These are phyloP conservation scores for Begonia loranthoides DNA, from an alignment of 306 rosid species.

Conservation along the genomic window DNA sequence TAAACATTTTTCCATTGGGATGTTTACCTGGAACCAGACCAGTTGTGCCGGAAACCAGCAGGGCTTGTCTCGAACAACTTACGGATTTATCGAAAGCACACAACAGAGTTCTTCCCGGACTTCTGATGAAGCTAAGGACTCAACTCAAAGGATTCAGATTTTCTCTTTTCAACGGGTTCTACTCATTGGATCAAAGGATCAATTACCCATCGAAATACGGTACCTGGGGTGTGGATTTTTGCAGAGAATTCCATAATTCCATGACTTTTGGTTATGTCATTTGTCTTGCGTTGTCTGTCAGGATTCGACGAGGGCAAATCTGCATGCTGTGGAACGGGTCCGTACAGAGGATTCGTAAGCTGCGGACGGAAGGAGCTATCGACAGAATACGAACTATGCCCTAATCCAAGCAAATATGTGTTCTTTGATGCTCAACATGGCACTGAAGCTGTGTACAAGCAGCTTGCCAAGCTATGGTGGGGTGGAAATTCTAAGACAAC, in stretches of 20 bases:
- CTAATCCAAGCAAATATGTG: constrained; percentile 13
- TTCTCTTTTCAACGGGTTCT: constrained; percentile 17
- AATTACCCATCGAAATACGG: constrained; percentile 40
- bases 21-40: constrained; percentile 15
- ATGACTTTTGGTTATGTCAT: background rate
- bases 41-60: constrained; percentile 11
- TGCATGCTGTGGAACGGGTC: constrained; percentile 34
- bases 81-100: constrained; percentile 17
- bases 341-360: constrained; percentile 14
- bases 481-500: constrained; percentile 8
- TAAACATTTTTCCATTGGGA: constrained; percentile 18
- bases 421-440: constrained; percentile 24
- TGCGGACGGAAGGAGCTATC: constrained; percentile 14
- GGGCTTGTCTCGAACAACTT: constrained; percentile 16
- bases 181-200: constrained; percentile 1
- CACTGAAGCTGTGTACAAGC: constrained; percentile 17
- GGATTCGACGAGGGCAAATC: constrained; percentile 18
- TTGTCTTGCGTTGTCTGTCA: background rate
- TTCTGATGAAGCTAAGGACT: constrained; percentile 18
- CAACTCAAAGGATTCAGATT: constrained; percentile 36
- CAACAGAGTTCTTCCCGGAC: constrained; percentile 15
- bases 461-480: constrained; percentile 24
- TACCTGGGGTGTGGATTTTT: background rate
- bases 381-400: constrained; percentile 14
- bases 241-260: background rate